Evolutionary conservation across 495 filamentous ascomycete species (phyloP), one percentile per base, ranked within the genome.

Genomic region (Penicillium paxilli): DNA sequence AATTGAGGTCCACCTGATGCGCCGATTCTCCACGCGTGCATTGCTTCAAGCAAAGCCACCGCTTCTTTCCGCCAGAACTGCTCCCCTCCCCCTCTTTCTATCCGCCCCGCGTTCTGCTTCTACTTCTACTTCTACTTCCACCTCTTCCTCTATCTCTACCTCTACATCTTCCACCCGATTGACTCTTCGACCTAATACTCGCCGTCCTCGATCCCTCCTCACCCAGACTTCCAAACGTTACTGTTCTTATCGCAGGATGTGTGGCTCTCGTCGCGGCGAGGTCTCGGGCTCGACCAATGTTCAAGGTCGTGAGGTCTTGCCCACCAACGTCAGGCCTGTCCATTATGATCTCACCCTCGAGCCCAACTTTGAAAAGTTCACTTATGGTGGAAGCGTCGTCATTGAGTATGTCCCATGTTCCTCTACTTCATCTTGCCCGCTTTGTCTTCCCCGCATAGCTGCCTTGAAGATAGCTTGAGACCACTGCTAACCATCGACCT

Each of bases 321-420:
- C 85, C 38, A 84, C 81, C 63, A 87, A 87, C 50, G 83, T 87
- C 51, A 87, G 84, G 70, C 84, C 85, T 1, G 53, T 80, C 20
- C 85, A 88, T 62, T 87, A 88, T 66, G 74, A 86, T 58, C 63
- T 88, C 58, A 83, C 80, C n/a, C 72, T 88, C 26, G 85, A 87
- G 68, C 85, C 85, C 14, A 75, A 87, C 67, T 80, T 87, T 51
- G 78, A 83, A 52, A 82, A 73, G 11, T 86, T 84, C 70, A 81
- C 72, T 40, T 88, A 86, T 55, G 75, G 84, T 41, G 85, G 85
- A 58, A 76, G 74, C 10, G 85, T 87, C n/a, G 62, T 71, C 17
- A 84, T 88, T 58, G 80, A 87, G 82, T 86, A 79, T 35, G 80
- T n/a, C n/a, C n/a, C 49, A 12, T 32, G 30, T 32, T 20, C 3